These are phyloP conservation scores for Pterulicium gracile DNA, from an alignment of 1,284 basidiomycete genomes.

Conservation along the genomic window DNA sequence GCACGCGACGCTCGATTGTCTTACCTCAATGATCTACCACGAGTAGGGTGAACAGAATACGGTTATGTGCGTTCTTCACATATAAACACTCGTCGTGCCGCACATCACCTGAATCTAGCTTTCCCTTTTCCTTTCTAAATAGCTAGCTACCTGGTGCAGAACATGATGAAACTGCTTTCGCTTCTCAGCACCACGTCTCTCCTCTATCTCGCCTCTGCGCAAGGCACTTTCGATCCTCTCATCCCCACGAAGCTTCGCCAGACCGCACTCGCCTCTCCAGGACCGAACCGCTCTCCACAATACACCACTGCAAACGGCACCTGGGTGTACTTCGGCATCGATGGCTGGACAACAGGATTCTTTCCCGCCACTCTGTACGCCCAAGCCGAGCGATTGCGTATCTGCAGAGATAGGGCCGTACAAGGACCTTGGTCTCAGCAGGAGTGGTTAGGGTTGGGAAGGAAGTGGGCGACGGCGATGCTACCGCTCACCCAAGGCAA, in stretches of 20 bases:
- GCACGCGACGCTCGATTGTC: too few species aligned
- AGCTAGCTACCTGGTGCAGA: too few species aligned
- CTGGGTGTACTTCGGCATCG: slow-evolving; percentile 41
- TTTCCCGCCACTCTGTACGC: slow-evolving; percentile 52
- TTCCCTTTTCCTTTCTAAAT: too few species aligned
- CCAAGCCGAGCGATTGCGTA: slow-evolving; percentile 35
- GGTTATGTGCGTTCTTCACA: too few species aligned
- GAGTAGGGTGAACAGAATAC: too few species aligned
- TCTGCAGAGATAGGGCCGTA: slow-evolving; percentile 32
- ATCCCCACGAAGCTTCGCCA: background rate
- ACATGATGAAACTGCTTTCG: too few species aligned
- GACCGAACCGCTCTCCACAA: slow-evolving; percentile 1
- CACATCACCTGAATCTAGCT: too few species aligned
- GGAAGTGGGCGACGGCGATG: slow-evolving; percentile 15
- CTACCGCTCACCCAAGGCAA: slow-evolving; percentile 1
- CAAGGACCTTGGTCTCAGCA: slow-evolving; percentile 11
- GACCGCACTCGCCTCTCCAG: background rate
- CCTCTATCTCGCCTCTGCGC: too few species aligned
- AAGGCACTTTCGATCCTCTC: slow-evolving; percentile 1
- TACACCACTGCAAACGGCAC: slow-evolving; percentile 23
- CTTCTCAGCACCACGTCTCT: too few species aligned
- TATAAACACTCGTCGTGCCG: too few species aligned
- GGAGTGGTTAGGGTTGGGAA: slow-evolving; percentile 43
- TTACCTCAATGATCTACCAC: too few species aligned
- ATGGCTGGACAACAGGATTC: slow-evolving; percentile 63